Evolutionary conservation across 495 filamentous ascomycete species (phyloP).

Genomic region (Daldinia grandis): DNA sequence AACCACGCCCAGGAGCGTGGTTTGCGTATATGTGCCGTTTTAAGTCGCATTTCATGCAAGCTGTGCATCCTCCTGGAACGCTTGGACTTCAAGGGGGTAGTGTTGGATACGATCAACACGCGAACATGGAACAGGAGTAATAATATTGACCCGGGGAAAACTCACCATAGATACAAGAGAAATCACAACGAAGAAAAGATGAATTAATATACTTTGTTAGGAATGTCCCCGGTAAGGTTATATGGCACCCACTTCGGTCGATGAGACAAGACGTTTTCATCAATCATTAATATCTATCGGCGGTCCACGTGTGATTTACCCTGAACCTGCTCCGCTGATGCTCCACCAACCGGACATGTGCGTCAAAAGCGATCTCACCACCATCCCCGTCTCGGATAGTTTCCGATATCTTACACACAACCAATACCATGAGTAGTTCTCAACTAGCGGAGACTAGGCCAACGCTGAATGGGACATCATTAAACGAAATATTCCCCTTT

Average conservation of each 20-base stretch:
- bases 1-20: not conserved
- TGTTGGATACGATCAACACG: not conserved
- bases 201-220: not conserved
- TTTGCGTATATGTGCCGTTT: not conserved
- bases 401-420: constrained; percentile 1
- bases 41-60: constrained; percentile 23
- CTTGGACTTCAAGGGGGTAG: not conserved
- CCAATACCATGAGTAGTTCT: not conserved
- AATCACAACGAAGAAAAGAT: not conserved
- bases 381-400: constrained; percentile 20
- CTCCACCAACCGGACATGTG: not conserved
- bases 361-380: constrained; percentile 20
- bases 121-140: not conserved
- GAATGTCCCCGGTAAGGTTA: not conserved
- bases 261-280: not conserved
- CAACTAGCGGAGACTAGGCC: constrained; percentile 13
- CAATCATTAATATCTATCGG: not conserved
- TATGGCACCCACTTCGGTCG: not conserved
- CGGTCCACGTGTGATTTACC: not conserved
- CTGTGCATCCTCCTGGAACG: constrained; percentile 19
- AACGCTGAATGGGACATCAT: constrained; percentile 14
- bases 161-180: not conserved
- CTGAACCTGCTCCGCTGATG: not conserved
- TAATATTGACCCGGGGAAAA: not conserved
- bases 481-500: constrained; percentile 14